Evolutionary conservation across 179 eudicot genomes (phyloP).

Genomic region (Drosera spatulata): DNA sequence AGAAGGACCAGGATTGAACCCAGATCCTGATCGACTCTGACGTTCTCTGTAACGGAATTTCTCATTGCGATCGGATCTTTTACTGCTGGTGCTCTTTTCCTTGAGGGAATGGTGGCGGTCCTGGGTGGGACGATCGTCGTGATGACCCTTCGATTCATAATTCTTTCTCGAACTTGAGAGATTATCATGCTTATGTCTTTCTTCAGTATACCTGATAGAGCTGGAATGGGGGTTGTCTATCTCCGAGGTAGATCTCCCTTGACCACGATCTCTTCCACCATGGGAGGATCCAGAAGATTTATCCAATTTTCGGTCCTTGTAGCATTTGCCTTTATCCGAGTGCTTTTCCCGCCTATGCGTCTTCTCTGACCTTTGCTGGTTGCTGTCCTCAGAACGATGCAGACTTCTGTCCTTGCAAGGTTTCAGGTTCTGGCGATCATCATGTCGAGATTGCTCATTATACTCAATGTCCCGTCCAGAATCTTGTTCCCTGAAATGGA

Average conservation of each 20-base stretch:
- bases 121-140: slow-evolving; percentile 16
- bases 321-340: slow-evolving; percentile 7
- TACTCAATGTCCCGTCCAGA: slow-evolving; percentile 9
- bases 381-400: slow-evolving; percentile 20
- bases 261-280: slow-evolving; percentile 16
- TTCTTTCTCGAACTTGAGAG: slow-evolving; percentile 12
- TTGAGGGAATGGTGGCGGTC: slow-evolving; percentile 7
- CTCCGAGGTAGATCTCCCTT: slow-evolving; percentile 27
- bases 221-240: slow-evolving; percentile 11
- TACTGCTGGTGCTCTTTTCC: slow-evolving; percentile 8
- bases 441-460: not conserved
- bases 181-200: slow-evolving; percentile 12
- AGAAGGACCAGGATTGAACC: slow-evolving; percentile 7
- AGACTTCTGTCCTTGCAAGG: slow-evolving; percentile 10
- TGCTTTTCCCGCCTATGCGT: slow-evolving; percentile 12
- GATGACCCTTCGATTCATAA: slow-evolving; percentile 13
- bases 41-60: slow-evolving; percentile 2
- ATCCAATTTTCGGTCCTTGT: slow-evolving; percentile 13
- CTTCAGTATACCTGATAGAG: slow-evolving; percentile 13
- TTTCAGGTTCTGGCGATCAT: slow-evolving; percentile 9
- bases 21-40: slow-evolving; percentile 6
- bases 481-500: slow-evolving; percentile 13
- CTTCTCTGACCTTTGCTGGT: slow-evolving; percentile 7
- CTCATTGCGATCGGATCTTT: slow-evolving; percentile 8
- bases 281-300: slow-evolving; percentile 10